These are phyloP conservation scores for Phialophora expanda DNA, from an alignment of 2,329 filamentous ascomycete genomes.

Conservation along the genomic window DNA sequence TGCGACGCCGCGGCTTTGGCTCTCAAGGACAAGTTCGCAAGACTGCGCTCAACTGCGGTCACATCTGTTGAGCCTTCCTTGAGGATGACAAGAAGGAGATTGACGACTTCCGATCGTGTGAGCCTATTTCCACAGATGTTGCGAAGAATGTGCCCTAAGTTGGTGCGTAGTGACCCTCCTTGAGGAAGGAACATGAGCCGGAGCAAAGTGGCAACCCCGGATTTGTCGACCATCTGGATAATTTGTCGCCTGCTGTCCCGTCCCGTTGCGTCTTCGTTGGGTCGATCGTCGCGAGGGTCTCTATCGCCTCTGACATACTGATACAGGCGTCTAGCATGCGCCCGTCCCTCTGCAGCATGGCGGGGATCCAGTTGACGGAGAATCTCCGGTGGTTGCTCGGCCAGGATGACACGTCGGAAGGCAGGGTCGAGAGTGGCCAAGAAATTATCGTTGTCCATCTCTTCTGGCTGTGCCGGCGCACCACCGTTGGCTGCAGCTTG, in stretches of 20 bases:
- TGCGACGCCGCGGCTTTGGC: conserved; percentile 79
- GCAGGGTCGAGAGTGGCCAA: conserved; percentile 85
- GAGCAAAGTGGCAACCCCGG: conserved; percentile 91
- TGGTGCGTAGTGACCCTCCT: conserved; percentile 80
- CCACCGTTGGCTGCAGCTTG: conserved; percentile 54
- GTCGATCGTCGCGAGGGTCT: conserved; percentile 44
- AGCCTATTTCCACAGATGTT: conserved; percentile 97
- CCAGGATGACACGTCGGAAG: conserved; percentile 82
- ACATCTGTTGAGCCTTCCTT: conserved; percentile 95
- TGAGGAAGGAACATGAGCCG: conserved; percentile 98
- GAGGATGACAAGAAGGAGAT: conserved; percentile 86
- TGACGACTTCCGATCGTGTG: conserved; percentile 91
- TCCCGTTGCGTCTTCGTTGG: conserved; percentile 41
- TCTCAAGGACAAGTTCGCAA: conserved; percentile 87
- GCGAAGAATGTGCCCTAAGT: conserved; percentile 83
- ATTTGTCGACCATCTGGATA: conserved; percentile 95
- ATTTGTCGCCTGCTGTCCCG: conserved; percentile 67
- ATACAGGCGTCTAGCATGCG: conserved; percentile 64
- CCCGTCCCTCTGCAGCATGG: conserved; percentile 82
- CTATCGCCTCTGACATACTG: conserved; percentile 59
- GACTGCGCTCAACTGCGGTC: conserved; percentile 91
- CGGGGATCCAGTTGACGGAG: conserved; percentile 83
- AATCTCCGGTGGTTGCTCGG: conserved; percentile 89
- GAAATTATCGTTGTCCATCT: conserved; percentile 94
- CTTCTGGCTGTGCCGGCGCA: conserved; percentile 64